Evolutionary conservation across 768 basidiomycete species (phyloP).

Genomic region (Daedaleopsis nitida): DNA sequence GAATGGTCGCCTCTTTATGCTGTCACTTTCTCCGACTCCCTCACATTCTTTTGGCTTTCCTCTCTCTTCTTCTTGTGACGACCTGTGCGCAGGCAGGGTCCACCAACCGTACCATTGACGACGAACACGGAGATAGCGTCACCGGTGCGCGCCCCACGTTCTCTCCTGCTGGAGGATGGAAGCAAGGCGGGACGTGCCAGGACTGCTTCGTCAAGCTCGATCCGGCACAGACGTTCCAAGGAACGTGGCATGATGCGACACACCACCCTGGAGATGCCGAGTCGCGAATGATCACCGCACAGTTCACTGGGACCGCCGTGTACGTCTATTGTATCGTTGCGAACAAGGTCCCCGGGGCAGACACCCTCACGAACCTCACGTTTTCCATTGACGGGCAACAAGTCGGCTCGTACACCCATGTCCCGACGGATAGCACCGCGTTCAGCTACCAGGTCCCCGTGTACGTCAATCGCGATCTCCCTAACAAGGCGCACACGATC

Average conservation of each 20-base stretch:
- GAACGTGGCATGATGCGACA: slow-evolving; percentile 18
- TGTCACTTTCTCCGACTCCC: too few species aligned
- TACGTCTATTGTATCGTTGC: slow-evolving; percentile 12
- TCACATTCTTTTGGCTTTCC: too few species aligned
- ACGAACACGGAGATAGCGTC: background rate
- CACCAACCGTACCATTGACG: background rate
- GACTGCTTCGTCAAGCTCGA: slow-evolving; percentile 1
- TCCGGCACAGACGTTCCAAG: background rate
- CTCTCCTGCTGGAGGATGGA: slow-evolving; percentile 14
- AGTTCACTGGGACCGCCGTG: slow-evolving; percentile 7
- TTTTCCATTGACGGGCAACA: slow-evolving; percentile 6
- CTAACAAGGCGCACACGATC: background rate
- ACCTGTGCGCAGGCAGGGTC: background rate
- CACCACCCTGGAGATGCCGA: background rate
- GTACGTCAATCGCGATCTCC: background rate
- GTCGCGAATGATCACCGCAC: background rate
- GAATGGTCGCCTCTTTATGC: too few species aligned
- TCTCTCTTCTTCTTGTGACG: background rate
- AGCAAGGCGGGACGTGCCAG: slow-evolving; percentile 2
- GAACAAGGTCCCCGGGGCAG: background rate
- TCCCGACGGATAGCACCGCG: background rate
- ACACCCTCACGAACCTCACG: slow-evolving; percentile 2
- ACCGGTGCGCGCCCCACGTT: slow-evolving; percentile 1
- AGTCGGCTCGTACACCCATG: background rate
- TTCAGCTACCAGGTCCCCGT: slow-evolving; percentile 6